Evolutionary conservation across 2,329 filamentous ascomycete species (phyloP).

Genomic region (Alternaria sp.): DNA sequence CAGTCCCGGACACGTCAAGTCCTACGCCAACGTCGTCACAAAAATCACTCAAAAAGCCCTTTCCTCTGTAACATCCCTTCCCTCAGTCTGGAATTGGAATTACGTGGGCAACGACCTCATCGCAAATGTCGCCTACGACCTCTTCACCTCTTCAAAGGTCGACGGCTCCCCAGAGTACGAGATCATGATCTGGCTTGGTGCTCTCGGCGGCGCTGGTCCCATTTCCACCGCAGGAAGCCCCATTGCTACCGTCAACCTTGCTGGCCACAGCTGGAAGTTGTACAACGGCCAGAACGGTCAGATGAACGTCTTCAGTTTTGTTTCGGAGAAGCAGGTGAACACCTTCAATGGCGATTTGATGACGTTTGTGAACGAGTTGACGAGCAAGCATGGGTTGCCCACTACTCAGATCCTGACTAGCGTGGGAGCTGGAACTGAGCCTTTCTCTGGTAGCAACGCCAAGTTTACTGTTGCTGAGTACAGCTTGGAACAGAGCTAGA

Average conservation of each 20-base stretch:
- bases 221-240: conserved; percentile 65
- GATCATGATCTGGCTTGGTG: conserved; percentile 72
- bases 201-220: conserved; percentile 65
- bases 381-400: conserved; percentile 58
- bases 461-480: conserved; percentile 56
- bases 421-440: conserved; percentile 65
- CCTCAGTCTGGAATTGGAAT: conserved; percentile 58
- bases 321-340: conserved; percentile 58
- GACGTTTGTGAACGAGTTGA: conserved; percentile 66
- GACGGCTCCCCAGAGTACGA: conserved; percentile 63
- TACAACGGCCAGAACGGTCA: conserved; percentile 68
- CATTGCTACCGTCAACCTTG: conserved; percentile 64
- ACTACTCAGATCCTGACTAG: conserved; percentile 63
- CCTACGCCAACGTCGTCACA: conserved; percentile 56
- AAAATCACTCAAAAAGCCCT: conserved; percentile 46
- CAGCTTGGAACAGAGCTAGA: conserved; percentile 42
- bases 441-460: conserved; percentile 62
- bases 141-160: conserved; percentile 65
- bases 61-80: conserved; percentile 53
- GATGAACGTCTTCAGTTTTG: conserved; percentile 69
- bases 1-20: conserved; percentile 52
- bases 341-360: conserved; percentile 66
- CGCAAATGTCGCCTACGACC: conserved; percentile 68
- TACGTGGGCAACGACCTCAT: conserved; percentile 61
- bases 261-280: conserved; percentile 64